Evolutionary conservation across 768 basidiomycete genomes (phyloP), one percentile per base, ranked within the genome.

Genomic region (Fomitopsis serialis): DNA sequence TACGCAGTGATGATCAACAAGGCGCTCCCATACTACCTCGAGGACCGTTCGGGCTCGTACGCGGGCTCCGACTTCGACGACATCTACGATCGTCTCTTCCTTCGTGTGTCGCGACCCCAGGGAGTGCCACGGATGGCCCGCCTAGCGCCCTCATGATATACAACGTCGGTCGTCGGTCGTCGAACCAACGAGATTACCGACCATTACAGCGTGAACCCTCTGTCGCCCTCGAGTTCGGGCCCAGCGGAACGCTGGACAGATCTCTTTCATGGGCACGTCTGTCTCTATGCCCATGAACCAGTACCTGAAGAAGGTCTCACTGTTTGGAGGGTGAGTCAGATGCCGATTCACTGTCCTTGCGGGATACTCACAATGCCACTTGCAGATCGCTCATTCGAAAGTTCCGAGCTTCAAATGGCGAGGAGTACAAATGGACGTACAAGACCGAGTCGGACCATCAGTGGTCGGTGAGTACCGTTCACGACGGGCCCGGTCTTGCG

Each of bases 51-150:
- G 0, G 85, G 79, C 19, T 66, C 70, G 13, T 67, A 77, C 54
- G 70, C 74, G 12, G 68, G 70, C 45, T 77, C 84, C 1, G 85
- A 90, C 72, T 89, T 81, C 57, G 85, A 87, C 63, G 87, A 90
- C 60, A 78, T 88, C 59, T 89, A 89, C 63, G 87, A 90, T 67
- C 80, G 87, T 51, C 69, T 82, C 57, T 89, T 86, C 71, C 76
- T 85, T 48, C 84, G 81, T 54, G 75, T 89, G 34, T 67, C 77
- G 5, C 76, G 78, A 2, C 67, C 72, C 78, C 82, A 4, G 37
- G 37, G 37, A 40, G 15, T 19, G 7, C 37, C 5, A 17, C 37
- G 5, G 37, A 19, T 17, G 37, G 37, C 37, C 15, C 45, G 36
- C 36, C 53, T 42, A 19, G 50, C 12, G 69, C 70, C 0, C 76